Percentiles rank a stretch among this genome's conserved stretches.
phyloP scores from a whole-genome alignment of 148 eudicot genomes.

The Persicaria tinctoria region DNA sequence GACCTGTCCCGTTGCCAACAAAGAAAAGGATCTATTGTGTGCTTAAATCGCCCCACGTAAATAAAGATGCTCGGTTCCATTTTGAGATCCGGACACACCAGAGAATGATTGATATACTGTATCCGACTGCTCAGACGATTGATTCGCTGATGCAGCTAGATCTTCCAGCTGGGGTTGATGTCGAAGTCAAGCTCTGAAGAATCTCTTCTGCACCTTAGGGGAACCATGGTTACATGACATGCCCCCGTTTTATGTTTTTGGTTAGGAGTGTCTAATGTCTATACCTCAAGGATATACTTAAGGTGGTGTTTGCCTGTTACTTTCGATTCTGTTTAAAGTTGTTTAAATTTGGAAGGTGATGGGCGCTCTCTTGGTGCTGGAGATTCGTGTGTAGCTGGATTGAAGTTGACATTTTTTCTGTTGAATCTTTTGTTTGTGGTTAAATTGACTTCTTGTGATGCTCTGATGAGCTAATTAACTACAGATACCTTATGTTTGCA shows the following conservation, averaged over 20 bases:
- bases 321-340: too few species aligned
- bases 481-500: too few species aligned
- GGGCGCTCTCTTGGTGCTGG: too few species aligned
- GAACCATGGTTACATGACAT: not conserved
- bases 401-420: too few species aligned
- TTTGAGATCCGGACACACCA: slow-evolving; percentile 95
- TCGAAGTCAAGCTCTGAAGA: slow-evolving; percentile 84
- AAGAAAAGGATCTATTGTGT: slow-evolving; percentile 79
- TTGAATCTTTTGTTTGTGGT: too few species aligned
- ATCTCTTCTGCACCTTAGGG: slow-evolving; percentile 12
- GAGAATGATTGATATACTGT: slow-evolving; percentile 79
- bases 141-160: slow-evolving; percentile 97
- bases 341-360: too few species aligned
- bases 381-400: too few species aligned
- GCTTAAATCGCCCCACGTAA: slow-evolving; percentile 92
- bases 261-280: not conserved
- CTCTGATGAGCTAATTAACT: too few species aligned
- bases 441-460: too few species aligned
- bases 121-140: slow-evolving; percentile 94
- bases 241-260: not conserved
- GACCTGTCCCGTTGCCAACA: slow-evolving; percentile 93
- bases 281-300: not conserved
- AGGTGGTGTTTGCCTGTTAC: too few species aligned
- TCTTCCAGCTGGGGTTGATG: slow-evolving; percentile 96
- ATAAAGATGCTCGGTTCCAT: slow-evolving; percentile 96